These are phyloP conservation scores for Sarcodon aspratus DNA, from an alignment of 768 basidiomycete genomes.

Conservation along the genomic window DNA sequence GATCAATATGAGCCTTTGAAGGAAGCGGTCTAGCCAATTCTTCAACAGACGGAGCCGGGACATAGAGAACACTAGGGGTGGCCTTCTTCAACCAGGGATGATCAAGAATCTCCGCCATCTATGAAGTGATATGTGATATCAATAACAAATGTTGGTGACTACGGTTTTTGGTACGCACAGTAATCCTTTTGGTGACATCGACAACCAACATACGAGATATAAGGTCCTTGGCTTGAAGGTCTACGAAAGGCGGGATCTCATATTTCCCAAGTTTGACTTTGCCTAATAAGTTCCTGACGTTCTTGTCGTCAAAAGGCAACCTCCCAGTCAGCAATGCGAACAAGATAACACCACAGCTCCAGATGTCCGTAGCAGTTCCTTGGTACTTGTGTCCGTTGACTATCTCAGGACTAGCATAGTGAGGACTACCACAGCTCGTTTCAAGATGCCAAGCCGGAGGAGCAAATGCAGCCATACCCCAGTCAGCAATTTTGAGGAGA, in stretches of 20 bases:
- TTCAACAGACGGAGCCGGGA: slow-evolving; percentile 25
- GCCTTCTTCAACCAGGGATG: slow-evolving; percentile 74
- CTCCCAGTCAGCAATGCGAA: slow-evolving; percentile 83
- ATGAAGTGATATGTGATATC: neutral
- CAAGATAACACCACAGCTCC: slow-evolving; percentile 93
- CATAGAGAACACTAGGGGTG: slow-evolving; percentile 36
- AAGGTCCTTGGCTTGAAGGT: slow-evolving; percentile 77
- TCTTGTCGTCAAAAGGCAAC: slow-evolving; percentile 91
- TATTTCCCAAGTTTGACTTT: slow-evolving; percentile 87
- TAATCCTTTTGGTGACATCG: slow-evolving; percentile 69
- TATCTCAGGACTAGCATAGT: slow-evolving; percentile 96
- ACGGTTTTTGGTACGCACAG: slow-evolving; percentile 34
- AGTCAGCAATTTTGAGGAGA: slow-evolving; percentile 93
- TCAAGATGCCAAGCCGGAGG: slow-evolving; percentile 77
- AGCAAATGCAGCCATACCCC: slow-evolving; percentile 97
- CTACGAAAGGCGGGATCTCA: slow-evolving; percentile 71
- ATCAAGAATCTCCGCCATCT: slow-evolving; percentile 79
- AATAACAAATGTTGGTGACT: neutral
- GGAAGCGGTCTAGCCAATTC: slow-evolving; percentile 58
- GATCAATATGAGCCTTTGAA: slow-evolving; percentile 61
- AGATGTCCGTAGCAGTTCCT: slow-evolving; percentile 88
- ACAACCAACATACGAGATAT: slow-evolving; percentile 82
- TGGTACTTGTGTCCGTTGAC: slow-evolving; percentile 84
- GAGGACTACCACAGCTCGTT: slow-evolving; percentile 93
- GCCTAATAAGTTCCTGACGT: slow-evolving; percentile 59